A percentile compares a stretch with the other conserved stretches of the same genome.
These are phyloP conservation scores for Aspergillus cristatus DNA, from an alignment of 495 filamentous ascomycete species.

Conservation along the genomic window DNA sequence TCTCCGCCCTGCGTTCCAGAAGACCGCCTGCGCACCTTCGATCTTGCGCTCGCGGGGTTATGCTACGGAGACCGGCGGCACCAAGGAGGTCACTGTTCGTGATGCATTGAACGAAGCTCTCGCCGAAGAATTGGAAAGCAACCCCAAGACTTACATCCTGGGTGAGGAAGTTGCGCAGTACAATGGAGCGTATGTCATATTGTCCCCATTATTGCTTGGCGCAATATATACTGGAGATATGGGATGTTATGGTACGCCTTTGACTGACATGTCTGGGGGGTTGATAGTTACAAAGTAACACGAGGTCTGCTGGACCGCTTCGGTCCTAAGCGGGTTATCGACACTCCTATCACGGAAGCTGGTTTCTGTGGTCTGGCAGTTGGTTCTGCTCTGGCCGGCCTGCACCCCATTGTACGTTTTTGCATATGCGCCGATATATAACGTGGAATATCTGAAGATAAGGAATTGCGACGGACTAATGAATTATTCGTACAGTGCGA, in stretches of 20 bases:
- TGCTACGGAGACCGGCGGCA: constrained; percentile 53
- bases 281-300: constrained; percentile 84
- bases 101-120: constrained; percentile 97
- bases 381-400: constrained; percentile 85
- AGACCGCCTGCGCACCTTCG: constrained; percentile 38
- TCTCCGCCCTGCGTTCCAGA: constrained; percentile 44
- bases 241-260: background rate
- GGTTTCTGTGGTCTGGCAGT: constrained; percentile 90
- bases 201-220: constrained; percentile 1
- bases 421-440: background rate
- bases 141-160: constrained; percentile 88
- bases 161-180: constrained; percentile 99
- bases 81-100: constrained; percentile 90
- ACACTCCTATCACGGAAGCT: constrained; percentile 95
- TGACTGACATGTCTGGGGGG: background rate
- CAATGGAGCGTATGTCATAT: constrained; percentile 84
- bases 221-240: constrained; percentile 9
- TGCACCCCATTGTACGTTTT: constrained; percentile 80
- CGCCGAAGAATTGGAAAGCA: constrained; percentile 90
- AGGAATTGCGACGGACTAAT: constrained; percentile 1
- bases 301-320: constrained; percentile 95
- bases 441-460: background rate
- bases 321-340: constrained; percentile 93
- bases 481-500: constrained; percentile 59
- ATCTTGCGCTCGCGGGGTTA: constrained; percentile 36